Evolutionary conservation across 2,329 filamentous ascomycete genomes (phyloP).

Genomic region (Botryosphaeria dothidea): DNA sequence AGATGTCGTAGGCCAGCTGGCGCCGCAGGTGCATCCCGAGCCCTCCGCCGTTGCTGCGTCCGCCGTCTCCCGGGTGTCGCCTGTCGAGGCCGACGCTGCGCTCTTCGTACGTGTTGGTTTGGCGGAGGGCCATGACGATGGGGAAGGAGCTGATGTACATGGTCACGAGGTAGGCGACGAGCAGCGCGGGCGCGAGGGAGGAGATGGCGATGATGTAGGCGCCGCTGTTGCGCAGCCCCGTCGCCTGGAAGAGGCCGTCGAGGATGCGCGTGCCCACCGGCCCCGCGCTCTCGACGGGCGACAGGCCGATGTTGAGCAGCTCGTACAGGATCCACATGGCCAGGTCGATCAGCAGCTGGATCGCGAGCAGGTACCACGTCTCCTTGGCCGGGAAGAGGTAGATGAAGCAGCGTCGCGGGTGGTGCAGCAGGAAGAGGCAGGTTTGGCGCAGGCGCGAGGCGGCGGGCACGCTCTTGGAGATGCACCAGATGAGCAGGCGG

Average conservation of each 20-base stretch:
- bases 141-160: constrained; percentile 69
- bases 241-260: constrained; percentile 66
- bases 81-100: constrained; percentile 63
- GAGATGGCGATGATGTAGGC: constrained; percentile 66
- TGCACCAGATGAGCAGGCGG: constrained; percentile 59
- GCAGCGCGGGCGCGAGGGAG: constrained; percentile 56
- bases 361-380: constrained; percentile 67
- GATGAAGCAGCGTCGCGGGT: constrained; percentile 59
- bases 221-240: constrained; percentile 63
- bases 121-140: constrained; percentile 63
- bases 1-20: constrained; percentile 67
- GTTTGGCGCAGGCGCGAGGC: constrained; percentile 27
- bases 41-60: background rate
- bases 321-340: constrained; percentile 68
- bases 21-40: constrained; percentile 58
- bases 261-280: constrained; percentile 57
- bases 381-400: constrained; percentile 64
- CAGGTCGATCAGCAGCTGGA: constrained; percentile 61
- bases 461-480: constrained; percentile 35
- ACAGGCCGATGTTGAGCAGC: constrained; percentile 64
- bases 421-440: constrained; percentile 38
- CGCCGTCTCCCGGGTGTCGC: constrained; percentile 10
- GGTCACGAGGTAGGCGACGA: constrained; percentile 63
- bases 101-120: constrained; percentile 73
- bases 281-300: constrained; percentile 51